phyloP scores from a whole-genome alignment of 2,329 filamentous ascomycete genomes.

The Monosporascus sp. region DNA sequence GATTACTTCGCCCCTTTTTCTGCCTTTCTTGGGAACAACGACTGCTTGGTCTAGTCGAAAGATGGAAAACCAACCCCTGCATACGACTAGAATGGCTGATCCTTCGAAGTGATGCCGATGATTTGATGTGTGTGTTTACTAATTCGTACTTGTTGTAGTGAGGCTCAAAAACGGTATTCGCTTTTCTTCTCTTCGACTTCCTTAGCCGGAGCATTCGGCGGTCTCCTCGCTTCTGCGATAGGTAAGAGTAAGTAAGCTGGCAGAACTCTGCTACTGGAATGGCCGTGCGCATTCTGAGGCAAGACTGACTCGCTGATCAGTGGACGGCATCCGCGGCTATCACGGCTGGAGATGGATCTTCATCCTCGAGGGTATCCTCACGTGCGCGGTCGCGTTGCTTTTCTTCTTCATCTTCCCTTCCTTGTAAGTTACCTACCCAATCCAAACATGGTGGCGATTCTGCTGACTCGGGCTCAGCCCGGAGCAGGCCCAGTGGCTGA shows the following conservation, averaged over 20 bases:
- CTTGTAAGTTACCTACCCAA: constrained; percentile 41
- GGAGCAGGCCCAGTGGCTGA: constrained; percentile 68
- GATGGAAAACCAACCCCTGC: too few relatives aligned
- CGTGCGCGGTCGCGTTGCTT: constrained; percentile 33
- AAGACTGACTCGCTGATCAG: constrained; percentile 15
- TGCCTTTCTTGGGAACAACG: too few relatives aligned
- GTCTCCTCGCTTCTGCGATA: constrained; percentile 78
- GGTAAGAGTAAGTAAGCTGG: constrained; percentile 54
- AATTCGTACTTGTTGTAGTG: constrained; percentile 30
- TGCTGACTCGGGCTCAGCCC: constrained; percentile 35
- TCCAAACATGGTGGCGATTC: not conserved
- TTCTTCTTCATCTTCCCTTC: constrained; percentile 68
- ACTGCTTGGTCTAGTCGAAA: too few relatives aligned
- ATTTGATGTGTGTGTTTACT: not conserved
- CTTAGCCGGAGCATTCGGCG: constrained; percentile 78
- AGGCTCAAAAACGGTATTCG: constrained; percentile 86
- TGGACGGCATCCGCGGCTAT: constrained; percentile 67
- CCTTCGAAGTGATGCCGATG: not conserved
- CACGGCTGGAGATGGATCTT: constrained; percentile 78
- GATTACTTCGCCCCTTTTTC: too few relatives aligned
- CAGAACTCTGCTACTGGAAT: not conserved
- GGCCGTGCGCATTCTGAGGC: not conserved
- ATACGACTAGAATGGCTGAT: too few relatives aligned
- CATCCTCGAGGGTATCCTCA: constrained; percentile 65
- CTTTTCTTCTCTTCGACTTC: constrained; percentile 89